Conservation (phyloP, 257 asterid genomes). For the Solanum sitiens region DNA sequence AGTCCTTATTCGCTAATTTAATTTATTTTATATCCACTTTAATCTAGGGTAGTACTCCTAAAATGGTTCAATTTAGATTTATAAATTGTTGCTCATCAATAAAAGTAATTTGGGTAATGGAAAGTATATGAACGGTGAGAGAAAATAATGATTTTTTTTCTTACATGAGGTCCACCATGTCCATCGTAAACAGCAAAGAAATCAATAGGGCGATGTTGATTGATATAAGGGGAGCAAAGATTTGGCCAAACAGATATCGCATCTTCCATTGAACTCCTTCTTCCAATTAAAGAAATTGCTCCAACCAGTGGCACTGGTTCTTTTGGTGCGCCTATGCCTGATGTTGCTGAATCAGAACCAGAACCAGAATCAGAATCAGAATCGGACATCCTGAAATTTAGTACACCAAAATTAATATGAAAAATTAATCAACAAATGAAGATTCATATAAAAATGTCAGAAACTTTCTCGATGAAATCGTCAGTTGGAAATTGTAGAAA, state of each 20-base stretch:
- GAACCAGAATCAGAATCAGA: neutral
- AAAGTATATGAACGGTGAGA: neutral
- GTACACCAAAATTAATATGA: neutral
- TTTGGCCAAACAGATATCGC: neutral
- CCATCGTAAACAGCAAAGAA: slow-evolving; percentile 14
- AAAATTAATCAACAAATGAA: neutral
- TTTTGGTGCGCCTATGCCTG: neutral
- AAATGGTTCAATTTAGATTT: neutral
- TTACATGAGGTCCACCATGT: slow-evolving; percentile 14
- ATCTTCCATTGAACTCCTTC: slow-evolving; percentile 11
- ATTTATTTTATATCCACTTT: too few relatives aligned
- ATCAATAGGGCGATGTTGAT: neutral
- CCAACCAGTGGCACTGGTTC: neutral
- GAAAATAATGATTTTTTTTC: too few relatives aligned
- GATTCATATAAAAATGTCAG: neutral
- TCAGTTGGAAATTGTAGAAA: too few relatives aligned
- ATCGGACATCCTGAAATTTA: neutral
- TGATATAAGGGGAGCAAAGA: slow-evolving; percentile 2
- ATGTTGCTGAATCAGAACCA: neutral
- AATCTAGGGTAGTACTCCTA: neutral
- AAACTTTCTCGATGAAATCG: neutral
- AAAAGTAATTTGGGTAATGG: neutral
- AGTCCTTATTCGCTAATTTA: too few relatives aligned
- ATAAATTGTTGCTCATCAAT: neutral
- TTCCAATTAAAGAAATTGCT: slow-evolving; percentile 1